phyloP scores from a whole-genome alignment of 495 filamentous ascomycete genomes.

The Trichoderma parareesei region DNA sequence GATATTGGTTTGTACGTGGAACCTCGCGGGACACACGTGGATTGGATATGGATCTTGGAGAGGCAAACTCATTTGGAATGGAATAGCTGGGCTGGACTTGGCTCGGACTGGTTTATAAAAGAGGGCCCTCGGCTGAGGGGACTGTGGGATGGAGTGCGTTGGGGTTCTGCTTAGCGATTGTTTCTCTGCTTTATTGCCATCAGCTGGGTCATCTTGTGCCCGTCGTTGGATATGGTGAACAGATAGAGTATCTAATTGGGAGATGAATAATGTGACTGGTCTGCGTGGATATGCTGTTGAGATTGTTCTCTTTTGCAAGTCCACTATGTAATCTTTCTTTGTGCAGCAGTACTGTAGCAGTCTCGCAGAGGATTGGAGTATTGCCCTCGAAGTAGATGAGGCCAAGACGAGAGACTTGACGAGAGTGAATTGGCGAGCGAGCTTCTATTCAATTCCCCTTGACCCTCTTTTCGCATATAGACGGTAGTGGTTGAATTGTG shows the following conservation, averaged over 20 bases:
- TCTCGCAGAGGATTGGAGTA: too few relatives aligned
- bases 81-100: neutral
- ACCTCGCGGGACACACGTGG: neutral
- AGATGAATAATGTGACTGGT: neutral
- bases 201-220: neutral
- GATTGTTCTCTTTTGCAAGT: neutral
- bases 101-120: neutral
- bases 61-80: neutral
- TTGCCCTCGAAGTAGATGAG: too few relatives aligned
- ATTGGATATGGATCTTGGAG: neutral
- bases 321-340: neutral
- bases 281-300: neutral
- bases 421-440: too few relatives aligned
- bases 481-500: too few relatives aligned
- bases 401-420: too few relatives aligned
- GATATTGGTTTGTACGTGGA: neutral
- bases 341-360: too few relatives aligned
- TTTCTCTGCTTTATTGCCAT: neutral
- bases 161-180: neutral
- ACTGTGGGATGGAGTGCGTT: neutral
- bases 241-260: neutral
- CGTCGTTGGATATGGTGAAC: neutral
- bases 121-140: neutral
- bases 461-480: too few relatives aligned
- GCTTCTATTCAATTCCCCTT: too few relatives aligned